phyloP scores from a whole-genome alignment of 208 protist genomes.

The Trypanosoma boissoni region DNA sequence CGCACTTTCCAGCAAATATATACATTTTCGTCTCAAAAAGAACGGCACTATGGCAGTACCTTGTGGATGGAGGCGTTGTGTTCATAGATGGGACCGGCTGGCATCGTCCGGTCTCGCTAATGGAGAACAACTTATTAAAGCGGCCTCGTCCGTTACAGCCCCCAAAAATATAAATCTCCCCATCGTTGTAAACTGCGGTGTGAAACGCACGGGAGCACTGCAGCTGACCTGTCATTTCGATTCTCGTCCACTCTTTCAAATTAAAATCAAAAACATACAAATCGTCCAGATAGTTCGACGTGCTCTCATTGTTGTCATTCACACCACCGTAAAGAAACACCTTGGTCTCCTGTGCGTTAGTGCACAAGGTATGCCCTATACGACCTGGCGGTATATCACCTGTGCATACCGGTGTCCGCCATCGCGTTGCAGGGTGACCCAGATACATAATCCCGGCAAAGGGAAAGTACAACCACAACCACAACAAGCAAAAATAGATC shows the following conservation, averaged over 20 bases:
- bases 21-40: constrained; percentile 76
- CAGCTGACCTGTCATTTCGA: constrained; percentile 49
- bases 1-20: constrained; percentile 89
- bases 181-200: constrained; percentile 71
- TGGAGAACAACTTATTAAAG: constrained; percentile 86
- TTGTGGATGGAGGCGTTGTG: constrained; percentile 37
- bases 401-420: constrained; percentile 49
- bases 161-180: constrained; percentile 78
- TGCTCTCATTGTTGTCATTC: constrained; percentile 69
- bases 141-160: constrained; percentile 83
- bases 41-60: constrained; percentile 87
- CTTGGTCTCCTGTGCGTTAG: constrained; percentile 59
- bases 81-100: constrained; percentile 7
- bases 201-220: constrained; percentile 85
- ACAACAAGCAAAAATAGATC: background rate
- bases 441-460: constrained; percentile 9
- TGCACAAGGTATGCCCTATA: constrained; percentile 85
- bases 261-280: constrained; percentile 74
- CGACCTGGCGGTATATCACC: constrained; percentile 54
- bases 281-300: constrained; percentile 84
- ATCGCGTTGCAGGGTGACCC: constrained; percentile 25
- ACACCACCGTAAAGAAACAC: constrained; percentile 87
- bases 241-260: constrained; percentile 59
- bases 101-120: constrained; percentile 53
- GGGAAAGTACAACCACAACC: background rate